A percentile compares a stretch with the other conserved stretches of the same genome.
Evolutionary conservation across 768 basidiomycete genomes (phyloP).

Genomic region (Neoboletus brunneissimus): DNA sequence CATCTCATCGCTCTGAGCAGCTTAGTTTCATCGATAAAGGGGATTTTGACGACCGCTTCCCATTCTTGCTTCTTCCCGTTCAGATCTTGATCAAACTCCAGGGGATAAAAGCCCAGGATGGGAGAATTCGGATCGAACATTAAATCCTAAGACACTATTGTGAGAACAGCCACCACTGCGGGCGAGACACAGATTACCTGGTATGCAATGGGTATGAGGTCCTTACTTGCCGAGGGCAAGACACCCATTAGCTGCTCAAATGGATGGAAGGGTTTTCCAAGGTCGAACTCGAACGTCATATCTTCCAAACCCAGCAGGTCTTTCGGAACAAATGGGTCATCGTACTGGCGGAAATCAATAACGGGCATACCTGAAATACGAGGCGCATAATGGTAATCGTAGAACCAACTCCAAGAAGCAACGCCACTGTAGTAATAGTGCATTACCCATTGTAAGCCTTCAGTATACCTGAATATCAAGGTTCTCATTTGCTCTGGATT

Average conservation of each 20-base stretch:
- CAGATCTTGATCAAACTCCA: constrained; percentile 86
- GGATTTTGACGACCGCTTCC: constrained; percentile 99
- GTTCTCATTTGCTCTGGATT: constrained; percentile 64
- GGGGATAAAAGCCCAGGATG: constrained; percentile 92
- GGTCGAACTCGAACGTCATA: constrained; percentile 81
- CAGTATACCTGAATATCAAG: constrained; percentile 78
- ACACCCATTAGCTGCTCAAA: constrained; percentile 99
- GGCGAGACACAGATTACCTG: constrained; percentile 45
- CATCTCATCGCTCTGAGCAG: constrained; percentile 81
- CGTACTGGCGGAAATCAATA: not conserved
- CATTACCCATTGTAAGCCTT: constrained; percentile 99
- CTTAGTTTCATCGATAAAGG: constrained; percentile 85
- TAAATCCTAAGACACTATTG: constrained; percentile 56
- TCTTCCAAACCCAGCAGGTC: constrained; percentile 62
- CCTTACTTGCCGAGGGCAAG: constrained; percentile 84
- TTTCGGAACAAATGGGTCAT: constrained; percentile 28
- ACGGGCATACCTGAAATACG: constrained; percentile 78
- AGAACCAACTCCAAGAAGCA: constrained; percentile 99
- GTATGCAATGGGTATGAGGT: constrained; percentile 84
- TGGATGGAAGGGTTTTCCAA: constrained; percentile 88
- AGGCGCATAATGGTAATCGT: constrained; percentile 96
- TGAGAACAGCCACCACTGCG: not conserved
- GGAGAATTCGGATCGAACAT: constrained; percentile 84
- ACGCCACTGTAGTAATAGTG: constrained; percentile 98
- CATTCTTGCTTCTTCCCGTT: constrained; percentile 99